Evolutionary conservation across 2,329 filamentous ascomycete species (phyloP), one percentile per base, ranked within the genome.

Genomic region (Colletotrichum sp.): DNA sequence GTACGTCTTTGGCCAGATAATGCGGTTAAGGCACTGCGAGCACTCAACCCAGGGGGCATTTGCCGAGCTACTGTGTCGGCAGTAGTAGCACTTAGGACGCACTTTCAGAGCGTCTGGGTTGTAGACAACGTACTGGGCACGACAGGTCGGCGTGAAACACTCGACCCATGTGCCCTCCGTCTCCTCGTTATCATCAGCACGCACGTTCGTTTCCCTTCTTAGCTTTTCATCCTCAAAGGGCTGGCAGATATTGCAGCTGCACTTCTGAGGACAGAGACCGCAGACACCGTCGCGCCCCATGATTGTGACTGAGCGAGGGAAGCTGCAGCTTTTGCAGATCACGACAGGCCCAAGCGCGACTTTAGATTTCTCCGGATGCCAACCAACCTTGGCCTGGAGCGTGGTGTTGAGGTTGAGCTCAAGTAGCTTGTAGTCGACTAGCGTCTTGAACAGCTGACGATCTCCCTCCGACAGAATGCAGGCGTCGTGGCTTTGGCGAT

Each of bases 121-220:
- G 79, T 90, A 90, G 6, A 90, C 86, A 32, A 90, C 85, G 77
- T 90, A 90, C 79, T 89, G 88, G 2, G 84, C 87, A 13, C 88
- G 84, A 79, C 89, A 90, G 11, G 80, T 79, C 2, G 64, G 72
- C n/a, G 83, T 80, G 49, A 77, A 81, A 78, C 89, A 90, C 79
- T 90, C 88, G 1, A 89, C 87, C 89, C 89, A 90, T 19, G 83
- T 82, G 0, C 81, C 83, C 5, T 79, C 77, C 0, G 85, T 86
- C 11, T 74, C 69, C 55, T 83, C 80, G 49, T 78, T 79, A 71
- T 86, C 82, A 1, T 81, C 78, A 29, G 73, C 73, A 0, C 81
- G 82, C 25, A 86, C 87, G 59, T 84, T 81, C 22, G 77, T 77
- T 3, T 73, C 63, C 15, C 80, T 12, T 9, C 77, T 71, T 7